Conservation (phyloP, 106 monocot species). For the Allium cepa region DNA sequence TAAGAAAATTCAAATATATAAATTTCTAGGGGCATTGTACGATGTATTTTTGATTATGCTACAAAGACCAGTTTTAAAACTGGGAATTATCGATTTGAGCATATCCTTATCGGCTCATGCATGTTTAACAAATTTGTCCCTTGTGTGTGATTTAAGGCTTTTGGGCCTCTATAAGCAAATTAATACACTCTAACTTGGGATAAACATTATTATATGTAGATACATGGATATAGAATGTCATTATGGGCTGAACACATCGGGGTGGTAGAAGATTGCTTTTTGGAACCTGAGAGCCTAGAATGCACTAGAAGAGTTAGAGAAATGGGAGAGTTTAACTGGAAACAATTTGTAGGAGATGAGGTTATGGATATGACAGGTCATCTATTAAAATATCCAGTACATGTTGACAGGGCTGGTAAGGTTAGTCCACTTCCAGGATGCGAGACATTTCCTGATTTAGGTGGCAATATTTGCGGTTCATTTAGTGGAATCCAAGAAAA, state of each 20-base stretch:
- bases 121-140: too few species aligned
- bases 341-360: constrained; percentile 44
- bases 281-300: constrained; percentile 58
- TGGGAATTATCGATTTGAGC: too few species aligned
- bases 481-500: constrained; percentile 18
- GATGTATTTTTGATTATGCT: too few species aligned
- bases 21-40: too few species aligned
- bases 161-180: too few species aligned
- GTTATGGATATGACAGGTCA: constrained; percentile 82
- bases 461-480: constrained; percentile 76
- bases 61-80: too few species aligned
- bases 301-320: constrained; percentile 48
- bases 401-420: constrained; percentile 62
- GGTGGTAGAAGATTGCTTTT: constrained; percentile 53
- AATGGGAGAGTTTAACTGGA: constrained; percentile 63
- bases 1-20: too few species aligned
- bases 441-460: constrained; percentile 71
- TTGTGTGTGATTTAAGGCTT: too few species aligned
- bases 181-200: too few species aligned
- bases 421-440: constrained; percentile 62
- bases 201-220: constrained; percentile 21
- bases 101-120: too few species aligned
- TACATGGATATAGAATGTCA: constrained; percentile 89
- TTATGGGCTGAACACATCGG: constrained; percentile 94
- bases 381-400: constrained; percentile 81